A percentile compares a stretch with the other conserved stretches of the same genome.
Conservation (phyloP, 257 asterid species). For the Fraxinus americana region DNA sequence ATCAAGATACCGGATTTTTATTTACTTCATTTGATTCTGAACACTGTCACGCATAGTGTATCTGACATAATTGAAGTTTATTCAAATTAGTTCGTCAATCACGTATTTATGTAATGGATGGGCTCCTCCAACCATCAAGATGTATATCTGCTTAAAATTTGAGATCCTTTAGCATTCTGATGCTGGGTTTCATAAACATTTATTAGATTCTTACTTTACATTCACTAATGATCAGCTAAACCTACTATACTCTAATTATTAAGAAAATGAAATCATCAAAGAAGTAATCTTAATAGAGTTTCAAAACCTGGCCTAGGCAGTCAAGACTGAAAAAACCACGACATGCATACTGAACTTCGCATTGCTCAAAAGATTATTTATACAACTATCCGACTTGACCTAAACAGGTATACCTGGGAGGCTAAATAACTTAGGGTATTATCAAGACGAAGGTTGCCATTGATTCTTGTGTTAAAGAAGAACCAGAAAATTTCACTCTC, state of each 20-base stretch:
- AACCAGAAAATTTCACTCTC: not conserved
- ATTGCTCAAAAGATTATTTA: not conserved
- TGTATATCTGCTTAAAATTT: not conserved
- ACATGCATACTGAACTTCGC: not conserved
- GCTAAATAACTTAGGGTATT: not conserved
- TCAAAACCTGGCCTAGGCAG: not conserved
- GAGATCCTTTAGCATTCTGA: not conserved
- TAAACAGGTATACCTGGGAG: not conserved
- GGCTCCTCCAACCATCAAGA: not conserved
- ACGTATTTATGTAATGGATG: not conserved
- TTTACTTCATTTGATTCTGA: not conserved
- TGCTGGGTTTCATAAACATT: not conserved
- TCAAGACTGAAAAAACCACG: not conserved
- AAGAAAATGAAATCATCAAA: slow-evolving; percentile 13
- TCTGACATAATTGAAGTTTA: not conserved
- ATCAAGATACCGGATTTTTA: not conserved
- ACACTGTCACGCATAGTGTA: not conserved
- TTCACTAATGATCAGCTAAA: slow-evolving; percentile 7
- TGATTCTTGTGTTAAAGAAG: not conserved
- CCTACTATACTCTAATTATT: slow-evolving; percentile 3
- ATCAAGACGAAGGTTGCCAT: not conserved
- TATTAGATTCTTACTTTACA: not conserved
- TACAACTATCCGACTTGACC: not conserved
- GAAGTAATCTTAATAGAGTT: not conserved
- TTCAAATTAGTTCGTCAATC: not conserved